Conservation (phyloP, 2,329 filamentous ascomycete species). For the Xylaria sp. region DNA sequence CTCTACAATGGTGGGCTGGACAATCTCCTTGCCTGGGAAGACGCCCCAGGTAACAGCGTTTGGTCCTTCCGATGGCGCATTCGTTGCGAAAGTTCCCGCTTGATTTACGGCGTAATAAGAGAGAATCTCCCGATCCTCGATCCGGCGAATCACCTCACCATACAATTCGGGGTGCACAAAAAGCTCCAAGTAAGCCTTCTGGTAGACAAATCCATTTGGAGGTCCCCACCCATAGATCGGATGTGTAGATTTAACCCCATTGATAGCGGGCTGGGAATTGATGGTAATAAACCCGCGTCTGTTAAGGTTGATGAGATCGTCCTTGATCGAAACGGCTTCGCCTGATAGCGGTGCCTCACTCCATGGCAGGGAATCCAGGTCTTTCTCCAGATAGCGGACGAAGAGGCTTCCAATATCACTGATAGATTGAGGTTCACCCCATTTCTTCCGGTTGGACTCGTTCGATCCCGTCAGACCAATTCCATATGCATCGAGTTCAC, state of each 20-base stretch:
- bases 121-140: conserved; percentile 80
- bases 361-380: conserved; percentile 88
- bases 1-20: conserved; percentile 99
- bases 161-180: conserved; percentile 85
- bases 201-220: conserved; percentile 94
- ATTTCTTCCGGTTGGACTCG: conserved; percentile 93
- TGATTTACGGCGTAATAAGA: conserved; percentile 96
- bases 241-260: conserved; percentile 88
- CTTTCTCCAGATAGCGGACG: conserved; percentile 82
- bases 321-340: conserved; percentile 82
- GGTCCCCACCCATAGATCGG: conserved; percentile 94
- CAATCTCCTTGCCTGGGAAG: conserved; percentile 97
- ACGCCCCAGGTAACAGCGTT: conserved; percentile 99
- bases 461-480: conserved; percentile 94
- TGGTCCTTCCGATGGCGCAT: conserved; percentile 84
- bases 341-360: conserved; percentile 87
- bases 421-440: conserved; percentile 85
- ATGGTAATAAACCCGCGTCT: conserved; percentile 88
- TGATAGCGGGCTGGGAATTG: conserved; percentile 96
- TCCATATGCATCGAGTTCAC: conserved; percentile 92
- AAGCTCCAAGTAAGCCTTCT: conserved; percentile 96
- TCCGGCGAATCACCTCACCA: conserved; percentile 77
- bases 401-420: conserved; percentile 86
- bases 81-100: conserved; percentile 82
- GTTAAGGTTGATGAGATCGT: conserved; percentile 84